Percentiles rank a stretch among this genome's conserved stretches.
phyloP scores from a whole-genome alignment of 768 basidiomycete species.

The Postia placenta region DNA sequence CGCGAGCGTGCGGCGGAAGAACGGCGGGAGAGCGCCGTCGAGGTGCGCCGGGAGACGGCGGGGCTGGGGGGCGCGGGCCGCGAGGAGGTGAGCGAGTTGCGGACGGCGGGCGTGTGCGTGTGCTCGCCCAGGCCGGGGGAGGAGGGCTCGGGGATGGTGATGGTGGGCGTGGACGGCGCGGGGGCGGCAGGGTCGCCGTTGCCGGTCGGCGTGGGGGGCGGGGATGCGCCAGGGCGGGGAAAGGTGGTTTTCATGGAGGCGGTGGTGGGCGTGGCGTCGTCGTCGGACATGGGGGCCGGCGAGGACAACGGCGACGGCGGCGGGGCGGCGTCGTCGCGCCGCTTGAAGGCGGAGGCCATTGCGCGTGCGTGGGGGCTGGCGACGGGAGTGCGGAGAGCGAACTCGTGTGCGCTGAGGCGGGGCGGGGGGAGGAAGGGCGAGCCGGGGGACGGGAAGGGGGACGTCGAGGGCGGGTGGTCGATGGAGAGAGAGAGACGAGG shows the following conservation, averaged over 20 bases:
- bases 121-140: conserved; percentile 9
- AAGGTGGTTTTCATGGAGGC: conserved; percentile 1
- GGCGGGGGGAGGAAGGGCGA: conserved; percentile 68
- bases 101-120: conserved; percentile 25
- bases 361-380: conserved; percentile 14
- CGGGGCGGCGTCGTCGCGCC: conserved; percentile 2
- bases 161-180: conserved; percentile 9
- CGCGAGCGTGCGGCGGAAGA: conserved; percentile 29
- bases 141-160: conserved; percentile 19
- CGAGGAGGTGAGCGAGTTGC: conserved; percentile 35
- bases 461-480: conserved; percentile 35
- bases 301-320: no score
- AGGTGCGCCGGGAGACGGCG: conserved; percentile 40
- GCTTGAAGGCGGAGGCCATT: not conserved
- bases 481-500: conserved; percentile 27
- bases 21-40: conserved; percentile 25
- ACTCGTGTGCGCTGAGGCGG: conserved; percentile 60
- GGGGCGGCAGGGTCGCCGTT: conserved; percentile 13
- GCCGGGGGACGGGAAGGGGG: conserved; percentile 57
- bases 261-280: conserved; percentile 2
- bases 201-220: conserved; percentile 18
- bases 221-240: conserved; percentile 7
- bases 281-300: not conserved
- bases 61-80: conserved; percentile 62
- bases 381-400: conserved; percentile 42